These are phyloP conservation scores for Metarhizium humberi DNA, from an alignment of 2,329 filamentous ascomycete species.

Conservation along the genomic window DNA sequence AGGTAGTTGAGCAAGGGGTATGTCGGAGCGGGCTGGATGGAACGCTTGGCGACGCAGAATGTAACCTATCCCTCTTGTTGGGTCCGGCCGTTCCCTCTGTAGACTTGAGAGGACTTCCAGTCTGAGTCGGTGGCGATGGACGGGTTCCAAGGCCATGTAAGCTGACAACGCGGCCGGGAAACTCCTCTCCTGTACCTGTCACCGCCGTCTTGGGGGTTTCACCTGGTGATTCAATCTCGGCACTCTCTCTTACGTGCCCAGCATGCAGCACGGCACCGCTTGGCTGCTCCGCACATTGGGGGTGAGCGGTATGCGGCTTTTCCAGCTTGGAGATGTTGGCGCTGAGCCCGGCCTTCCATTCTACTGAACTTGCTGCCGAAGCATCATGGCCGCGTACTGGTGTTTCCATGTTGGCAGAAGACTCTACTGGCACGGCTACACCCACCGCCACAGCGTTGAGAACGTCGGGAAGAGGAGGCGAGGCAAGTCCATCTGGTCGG, in stretches of 20 bases:
- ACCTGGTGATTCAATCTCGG: constrained; percentile 34
- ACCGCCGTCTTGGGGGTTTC: constrained; percentile 1
- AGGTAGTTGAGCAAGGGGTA: constrained; percentile 1
- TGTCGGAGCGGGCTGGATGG: constrained; percentile 3
- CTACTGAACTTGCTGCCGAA: constrained; percentile 37
- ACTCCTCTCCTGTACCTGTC: not conserved
- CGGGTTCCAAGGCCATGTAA: not conserved
- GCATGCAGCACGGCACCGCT: constrained; percentile 6
- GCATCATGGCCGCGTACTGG: constrained; percentile 22
- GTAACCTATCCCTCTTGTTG: not conserved
- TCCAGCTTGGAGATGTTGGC: constrained; percentile 41
- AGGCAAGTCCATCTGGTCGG: not conserved
- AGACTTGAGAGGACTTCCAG: not conserved
- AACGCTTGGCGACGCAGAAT: not conserved
- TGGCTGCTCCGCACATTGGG: not conserved
- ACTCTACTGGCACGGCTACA: not conserved
- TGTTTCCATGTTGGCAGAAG: not conserved
- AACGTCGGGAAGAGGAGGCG: not conserved
- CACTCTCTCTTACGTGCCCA: constrained; percentile 38
- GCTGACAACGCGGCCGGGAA: not conserved
- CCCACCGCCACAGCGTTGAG: not conserved
- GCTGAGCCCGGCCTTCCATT: constrained; percentile 48
- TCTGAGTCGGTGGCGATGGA: not conserved
- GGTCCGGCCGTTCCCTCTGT: not conserved
- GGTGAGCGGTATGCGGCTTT: constrained; percentile 5